These are phyloP conservation scores for Aspergillus udagawae DNA, from an alignment of 2,329 filamentous ascomycete genomes.

Conservation along the genomic window DNA sequence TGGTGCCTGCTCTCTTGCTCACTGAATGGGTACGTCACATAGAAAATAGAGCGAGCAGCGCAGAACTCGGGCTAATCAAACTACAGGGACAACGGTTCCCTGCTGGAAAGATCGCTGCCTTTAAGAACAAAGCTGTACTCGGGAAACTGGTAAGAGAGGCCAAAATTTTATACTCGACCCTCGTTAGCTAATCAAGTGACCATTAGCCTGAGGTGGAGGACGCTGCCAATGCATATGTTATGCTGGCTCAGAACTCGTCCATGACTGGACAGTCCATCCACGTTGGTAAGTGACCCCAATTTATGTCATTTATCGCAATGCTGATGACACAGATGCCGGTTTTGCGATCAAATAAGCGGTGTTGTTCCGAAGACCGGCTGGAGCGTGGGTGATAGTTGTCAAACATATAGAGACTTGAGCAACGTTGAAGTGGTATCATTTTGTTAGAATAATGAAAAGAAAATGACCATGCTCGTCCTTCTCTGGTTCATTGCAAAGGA, in stretches of 20 bases:
- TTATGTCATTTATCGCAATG: not conserved
- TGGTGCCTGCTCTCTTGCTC: constrained; percentile 60
- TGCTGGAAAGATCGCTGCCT: constrained; percentile 52
- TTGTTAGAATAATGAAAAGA: constrained; percentile 10
- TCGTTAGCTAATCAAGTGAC: constrained; percentile 6
- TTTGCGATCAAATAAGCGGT: constrained; percentile 18
- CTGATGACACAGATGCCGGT: constrained; percentile 30
- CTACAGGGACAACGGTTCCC: constrained; percentile 53
- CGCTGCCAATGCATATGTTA: constrained; percentile 38
- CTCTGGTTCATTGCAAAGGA: constrained; percentile 23
- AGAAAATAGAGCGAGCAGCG: not conserved
- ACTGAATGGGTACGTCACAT: constrained; percentile 59
- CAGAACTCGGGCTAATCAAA: constrained; percentile 2
- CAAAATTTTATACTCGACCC: not conserved
- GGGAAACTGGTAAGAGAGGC: constrained; percentile 51
- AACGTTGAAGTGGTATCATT: constrained; percentile 13
- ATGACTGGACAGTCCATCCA: constrained; percentile 45
- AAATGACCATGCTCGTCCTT: not conserved
- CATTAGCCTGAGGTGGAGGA: constrained; percentile 40
- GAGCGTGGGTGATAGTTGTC: not conserved
- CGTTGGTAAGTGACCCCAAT: constrained; percentile 33
- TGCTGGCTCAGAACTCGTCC: constrained; percentile 42
- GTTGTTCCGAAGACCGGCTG: not conserved
- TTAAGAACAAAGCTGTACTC: constrained; percentile 56
- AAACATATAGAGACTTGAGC: not conserved